A percentile compares a stretch with the other conserved stretches of the same genome.
Conservation (phyloP, 2,329 filamentous ascomycete genomes). For the Neobulgaria alba region DNA sequence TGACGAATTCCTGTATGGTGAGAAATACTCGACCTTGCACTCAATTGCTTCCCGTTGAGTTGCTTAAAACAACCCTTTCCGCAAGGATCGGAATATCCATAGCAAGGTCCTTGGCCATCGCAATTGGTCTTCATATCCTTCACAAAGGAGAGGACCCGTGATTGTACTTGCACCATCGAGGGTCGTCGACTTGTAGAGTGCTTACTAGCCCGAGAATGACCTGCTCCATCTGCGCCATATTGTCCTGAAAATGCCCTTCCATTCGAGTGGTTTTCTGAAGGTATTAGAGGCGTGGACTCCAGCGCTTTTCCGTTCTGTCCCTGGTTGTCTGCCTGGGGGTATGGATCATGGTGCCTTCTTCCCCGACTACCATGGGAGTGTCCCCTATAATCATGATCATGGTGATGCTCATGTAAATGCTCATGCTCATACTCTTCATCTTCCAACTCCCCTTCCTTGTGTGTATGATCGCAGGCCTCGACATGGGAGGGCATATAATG, state of each 20-base stretch:
- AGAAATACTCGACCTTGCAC: neutral
- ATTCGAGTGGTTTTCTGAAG: constrained; percentile 9
- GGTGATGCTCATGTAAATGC: constrained; percentile 20
- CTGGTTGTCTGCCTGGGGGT: neutral
- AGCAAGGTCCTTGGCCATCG: constrained; percentile 52
- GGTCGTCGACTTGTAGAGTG: constrained; percentile 32
- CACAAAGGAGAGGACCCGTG: constrained; percentile 54
- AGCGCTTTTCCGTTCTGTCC: constrained; percentile 13
- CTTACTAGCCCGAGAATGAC: constrained; percentile 1
- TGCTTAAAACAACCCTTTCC: constrained; percentile 59
- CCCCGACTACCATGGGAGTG: constrained; percentile 7
- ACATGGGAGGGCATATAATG: constrained; percentile 69
- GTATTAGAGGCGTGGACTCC: constrained; percentile 25
- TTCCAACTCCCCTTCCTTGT: constrained; percentile 42
- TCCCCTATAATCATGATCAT: constrained; percentile 9
- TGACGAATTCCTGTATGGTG: neutral
- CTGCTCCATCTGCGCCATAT: constrained; percentile 4
- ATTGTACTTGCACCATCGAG: constrained; percentile 46
- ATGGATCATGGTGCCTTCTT: constrained; percentile 4
- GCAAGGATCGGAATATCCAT: constrained; percentile 56
- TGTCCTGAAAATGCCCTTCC: neutral
- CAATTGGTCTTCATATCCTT: constrained; percentile 56
- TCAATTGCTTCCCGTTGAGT: constrained; percentile 24
- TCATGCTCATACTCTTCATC: constrained; percentile 34
- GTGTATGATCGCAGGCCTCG: constrained; percentile 70